A percentile compares a stretch with the other conserved stretches of the same genome.
phyloP scores from a whole-genome alignment of 1,284 basidiomycete genomes.

The Wolfiporia cocos region DNA sequence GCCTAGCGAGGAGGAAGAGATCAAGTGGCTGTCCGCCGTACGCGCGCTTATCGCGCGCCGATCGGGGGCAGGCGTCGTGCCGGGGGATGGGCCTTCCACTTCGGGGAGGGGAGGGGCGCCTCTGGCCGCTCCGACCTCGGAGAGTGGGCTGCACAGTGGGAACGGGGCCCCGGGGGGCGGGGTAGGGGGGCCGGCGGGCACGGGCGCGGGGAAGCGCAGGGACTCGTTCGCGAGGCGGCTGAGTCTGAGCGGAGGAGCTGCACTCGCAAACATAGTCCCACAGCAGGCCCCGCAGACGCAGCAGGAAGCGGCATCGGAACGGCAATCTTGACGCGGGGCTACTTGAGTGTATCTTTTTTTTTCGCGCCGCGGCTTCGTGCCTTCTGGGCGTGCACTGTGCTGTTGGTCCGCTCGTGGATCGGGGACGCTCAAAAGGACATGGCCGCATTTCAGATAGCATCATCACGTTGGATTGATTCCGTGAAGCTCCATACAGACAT shows the following conservation, averaged over 20 bases:
- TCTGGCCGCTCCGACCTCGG: constrained; percentile 6
- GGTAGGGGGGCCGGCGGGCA: constrained; percentile 6
- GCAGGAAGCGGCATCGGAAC: constrained; percentile 20
- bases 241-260: constrained; percentile 22
- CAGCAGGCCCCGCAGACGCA: constrained; percentile 7
- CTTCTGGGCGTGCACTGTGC: background rate
- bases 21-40: constrained; percentile 95
- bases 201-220: constrained; percentile 12
- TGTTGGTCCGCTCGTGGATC: constrained; percentile 4
- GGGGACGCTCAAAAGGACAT: constrained; percentile 8
- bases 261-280: constrained; percentile 8
- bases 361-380: constrained; percentile 5
- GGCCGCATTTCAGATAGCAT: background rate
- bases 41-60: constrained; percentile 82
- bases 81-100: constrained; percentile 24
- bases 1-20: constrained; percentile 96
- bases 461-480: constrained; percentile 4
- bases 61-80: constrained; percentile 40
- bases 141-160: constrained; percentile 5
- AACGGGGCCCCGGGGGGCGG: constrained; percentile 4
- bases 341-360: constrained; percentile 1
- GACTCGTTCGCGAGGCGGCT: constrained; percentile 24
- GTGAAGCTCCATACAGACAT: background rate
- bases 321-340: constrained; percentile 16
- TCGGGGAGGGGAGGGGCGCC: constrained; percentile 16